These are phyloP conservation scores for Trifolium repens DNA, from an alignment of 306 rosid species.

Conservation along the genomic window DNA sequence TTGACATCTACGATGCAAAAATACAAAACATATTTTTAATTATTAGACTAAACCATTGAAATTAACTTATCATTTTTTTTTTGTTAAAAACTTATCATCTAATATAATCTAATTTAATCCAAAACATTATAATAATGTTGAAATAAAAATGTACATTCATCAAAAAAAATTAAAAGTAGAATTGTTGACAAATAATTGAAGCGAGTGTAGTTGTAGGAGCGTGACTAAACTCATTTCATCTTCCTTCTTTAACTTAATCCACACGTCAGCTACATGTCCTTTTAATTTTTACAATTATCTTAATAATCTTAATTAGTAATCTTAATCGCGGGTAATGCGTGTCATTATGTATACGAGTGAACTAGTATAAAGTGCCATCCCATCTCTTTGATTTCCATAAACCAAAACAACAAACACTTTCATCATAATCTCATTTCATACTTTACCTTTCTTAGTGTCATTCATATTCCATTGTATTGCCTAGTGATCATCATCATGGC, in stretches of 20 bases:
- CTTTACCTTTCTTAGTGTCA: not conserved
- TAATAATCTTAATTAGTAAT: slow-evolving; percentile 10
- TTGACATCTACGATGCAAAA: too few relatives aligned
- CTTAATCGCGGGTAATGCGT: slow-evolving; percentile 46
- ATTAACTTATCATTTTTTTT: too few relatives aligned
- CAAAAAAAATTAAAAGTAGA: not conserved
- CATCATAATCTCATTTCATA: not conserved
- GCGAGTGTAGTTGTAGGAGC: slow-evolving; percentile 30
- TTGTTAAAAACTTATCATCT: too few relatives aligned
- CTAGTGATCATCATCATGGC: slow-evolving; percentile 60
- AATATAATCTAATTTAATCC: too few relatives aligned
- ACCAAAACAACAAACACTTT: not conserved
- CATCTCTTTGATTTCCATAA: slow-evolving; percentile 24
- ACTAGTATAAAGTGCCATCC: not conserved
- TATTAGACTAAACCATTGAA: too few relatives aligned
- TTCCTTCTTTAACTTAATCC: slow-evolving; percentile 14
- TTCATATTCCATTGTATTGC: not conserved
- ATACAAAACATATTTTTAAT: too few relatives aligned
- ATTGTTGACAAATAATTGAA: not conserved
- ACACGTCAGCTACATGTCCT: slow-evolving; percentile 24
- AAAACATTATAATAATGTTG: too few relatives aligned
- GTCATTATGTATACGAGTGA: slow-evolving; percentile 50
- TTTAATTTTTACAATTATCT: not conserved
- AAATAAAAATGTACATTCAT: not conserved
- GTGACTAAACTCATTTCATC: slow-evolving; percentile 1